Conservation (phyloP, 257 asterid genomes). For the Nicotiana tabacum region DNA sequence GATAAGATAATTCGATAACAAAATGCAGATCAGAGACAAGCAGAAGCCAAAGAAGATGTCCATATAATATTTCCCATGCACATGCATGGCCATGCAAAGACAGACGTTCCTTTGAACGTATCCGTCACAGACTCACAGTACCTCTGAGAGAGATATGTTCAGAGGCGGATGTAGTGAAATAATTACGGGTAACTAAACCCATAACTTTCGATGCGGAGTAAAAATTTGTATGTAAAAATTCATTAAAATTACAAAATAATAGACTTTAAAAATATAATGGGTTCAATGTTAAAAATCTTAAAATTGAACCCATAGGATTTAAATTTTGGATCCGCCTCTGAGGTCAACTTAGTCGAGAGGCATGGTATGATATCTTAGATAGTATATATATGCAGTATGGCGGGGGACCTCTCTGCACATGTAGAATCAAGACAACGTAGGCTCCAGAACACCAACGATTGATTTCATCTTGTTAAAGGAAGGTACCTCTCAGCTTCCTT, state of each 20-base stretch:
- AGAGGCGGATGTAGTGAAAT: too few species aligned
- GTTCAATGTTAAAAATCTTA: too few species aligned
- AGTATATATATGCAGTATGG: not conserved
- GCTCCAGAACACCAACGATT: not conserved
- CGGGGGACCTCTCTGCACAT: constrained; percentile 7
- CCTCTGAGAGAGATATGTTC: not conserved
- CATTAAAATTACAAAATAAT: too few species aligned
- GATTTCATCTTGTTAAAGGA: not conserved
- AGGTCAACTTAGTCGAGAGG: too few species aligned
- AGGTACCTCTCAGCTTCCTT: not conserved
- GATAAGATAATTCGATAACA: not conserved
- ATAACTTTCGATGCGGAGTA: too few species aligned
- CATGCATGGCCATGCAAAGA: constrained; percentile 4
- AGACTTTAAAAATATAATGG: too few species aligned
- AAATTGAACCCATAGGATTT: too few species aligned
- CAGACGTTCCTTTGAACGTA: not conserved
- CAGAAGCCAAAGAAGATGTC: not conserved
- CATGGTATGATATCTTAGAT: too few species aligned
- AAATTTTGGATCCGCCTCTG: too few species aligned
- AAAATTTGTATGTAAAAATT: too few species aligned
- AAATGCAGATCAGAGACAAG: not conserved
- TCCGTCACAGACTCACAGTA: constrained; percentile 6
- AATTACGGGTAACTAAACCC: too few species aligned
- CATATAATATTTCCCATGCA: not conserved
- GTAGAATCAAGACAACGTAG: constrained; percentile 2